Percentiles rank a stretch among this genome's conserved stretches.
These are phyloP conservation scores for Aspergillus piperis DNA, from an alignment of 2,329 filamentous ascomycete genomes.

Conservation along the genomic window DNA sequence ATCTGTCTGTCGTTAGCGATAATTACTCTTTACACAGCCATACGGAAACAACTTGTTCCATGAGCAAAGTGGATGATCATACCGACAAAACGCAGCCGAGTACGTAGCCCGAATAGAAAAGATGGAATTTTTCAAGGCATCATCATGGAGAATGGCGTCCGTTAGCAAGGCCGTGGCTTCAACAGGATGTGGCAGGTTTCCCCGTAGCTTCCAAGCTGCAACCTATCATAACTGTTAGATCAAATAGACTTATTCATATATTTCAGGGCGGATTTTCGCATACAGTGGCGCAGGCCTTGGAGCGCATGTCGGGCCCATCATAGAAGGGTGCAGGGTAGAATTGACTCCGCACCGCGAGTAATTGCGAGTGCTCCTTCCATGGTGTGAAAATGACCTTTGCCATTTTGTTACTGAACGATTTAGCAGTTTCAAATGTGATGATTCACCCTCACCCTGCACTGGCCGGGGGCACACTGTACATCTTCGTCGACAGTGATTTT, in stretches of 20 bases:
- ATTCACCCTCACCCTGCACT: neutral
- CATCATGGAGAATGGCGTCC: slow-evolving; percentile 49
- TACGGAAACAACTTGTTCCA: neutral
- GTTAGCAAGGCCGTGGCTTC: slow-evolving; percentile 49
- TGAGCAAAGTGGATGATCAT: slow-evolving; percentile 15
- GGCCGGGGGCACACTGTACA: neutral
- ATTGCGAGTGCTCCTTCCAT: slow-evolving; percentile 42
- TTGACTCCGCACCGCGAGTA: slow-evolving; percentile 40
- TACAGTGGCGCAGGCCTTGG: slow-evolving; percentile 44
- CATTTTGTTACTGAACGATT: slow-evolving; percentile 27
- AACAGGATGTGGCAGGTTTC: slow-evolving; percentile 48
- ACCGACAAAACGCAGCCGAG: slow-evolving; percentile 50
- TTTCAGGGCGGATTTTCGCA: slow-evolving; percentile 15
- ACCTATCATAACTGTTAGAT: slow-evolving; percentile 31
- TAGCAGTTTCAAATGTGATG: neutral
- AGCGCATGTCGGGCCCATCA: slow-evolving; percentile 40
- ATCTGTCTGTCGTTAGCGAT: slow-evolving; percentile 28
- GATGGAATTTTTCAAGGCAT: slow-evolving; percentile 42
- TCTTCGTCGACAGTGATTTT: slow-evolving; percentile 19
- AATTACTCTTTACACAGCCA: neutral
- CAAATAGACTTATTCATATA: too few species aligned
- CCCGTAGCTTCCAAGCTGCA: slow-evolving; percentile 48
- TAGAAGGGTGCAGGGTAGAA: slow-evolving; percentile 41
- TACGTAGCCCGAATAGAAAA: slow-evolving; percentile 50
- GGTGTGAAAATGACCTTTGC: slow-evolving; percentile 45